Evolutionary conservation across 148 eudicot genomes (phyloP).

Genomic region (Agrostemma githago): DNA sequence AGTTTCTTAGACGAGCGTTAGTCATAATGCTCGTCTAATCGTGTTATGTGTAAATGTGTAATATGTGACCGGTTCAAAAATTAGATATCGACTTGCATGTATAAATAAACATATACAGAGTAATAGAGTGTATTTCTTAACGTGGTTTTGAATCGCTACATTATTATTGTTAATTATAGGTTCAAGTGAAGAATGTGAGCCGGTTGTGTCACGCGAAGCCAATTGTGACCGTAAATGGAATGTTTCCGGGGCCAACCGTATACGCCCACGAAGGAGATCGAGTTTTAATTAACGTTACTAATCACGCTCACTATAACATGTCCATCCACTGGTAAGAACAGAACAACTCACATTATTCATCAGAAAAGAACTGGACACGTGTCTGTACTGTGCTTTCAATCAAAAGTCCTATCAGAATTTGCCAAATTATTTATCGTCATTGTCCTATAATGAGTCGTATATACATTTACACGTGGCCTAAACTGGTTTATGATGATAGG

Average conservation of each 20-base stretch:
- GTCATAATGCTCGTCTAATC: neutral
- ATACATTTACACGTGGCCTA: too few species aligned
- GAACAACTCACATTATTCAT: neutral
- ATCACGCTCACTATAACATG: constrained; percentile 51
- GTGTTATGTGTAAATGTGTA: neutral
- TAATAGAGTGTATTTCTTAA: too few species aligned
- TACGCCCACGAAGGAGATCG: constrained; percentile 56
- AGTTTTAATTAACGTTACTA: constrained; percentile 50
- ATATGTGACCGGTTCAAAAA: too few species aligned
- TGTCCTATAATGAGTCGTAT: too few species aligned
- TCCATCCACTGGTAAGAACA: constrained; percentile 54
- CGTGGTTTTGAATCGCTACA: neutral
- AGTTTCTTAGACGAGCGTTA: constrained; percentile 20
- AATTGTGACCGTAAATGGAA: constrained; percentile 65
- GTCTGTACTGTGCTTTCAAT: too few species aligned
- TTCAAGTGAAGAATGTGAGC: constrained; percentile 41
- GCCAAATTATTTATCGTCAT: too few species aligned
- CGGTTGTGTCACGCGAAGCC: constrained; percentile 66
- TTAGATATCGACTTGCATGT: too few species aligned
- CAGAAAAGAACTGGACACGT: too few species aligned
- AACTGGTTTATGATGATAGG: constrained; percentile 5
- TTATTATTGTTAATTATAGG: constrained; percentile 26
- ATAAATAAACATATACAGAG: too few species aligned
- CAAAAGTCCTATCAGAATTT: too few species aligned
- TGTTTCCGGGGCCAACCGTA: constrained; percentile 65